Conservation (phyloP, 257 asterid genomes). For the Scutellaria baicalensis region DNA sequence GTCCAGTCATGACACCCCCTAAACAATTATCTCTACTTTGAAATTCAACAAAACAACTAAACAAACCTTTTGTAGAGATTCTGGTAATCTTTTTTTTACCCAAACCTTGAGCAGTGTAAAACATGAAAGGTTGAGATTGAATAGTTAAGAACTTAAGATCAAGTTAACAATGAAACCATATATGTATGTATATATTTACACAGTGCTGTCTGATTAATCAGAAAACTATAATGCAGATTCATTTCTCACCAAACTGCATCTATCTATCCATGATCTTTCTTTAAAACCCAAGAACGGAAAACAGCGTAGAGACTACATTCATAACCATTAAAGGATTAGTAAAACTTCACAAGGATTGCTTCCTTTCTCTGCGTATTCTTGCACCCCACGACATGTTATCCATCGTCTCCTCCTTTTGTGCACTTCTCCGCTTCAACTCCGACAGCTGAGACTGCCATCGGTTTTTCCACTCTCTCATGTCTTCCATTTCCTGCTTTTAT, state of each 20-base stretch:
- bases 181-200: background rate
- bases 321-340: background rate
- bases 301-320: background rate
- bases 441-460: slow-evolving; percentile 70
- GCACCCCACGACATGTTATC: slow-evolving; percentile 73
- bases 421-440: slow-evolving; percentile 55
- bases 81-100: too few species aligned
- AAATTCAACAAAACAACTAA: too few species aligned
- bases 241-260: background rate
- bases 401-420: slow-evolving; percentile 25
- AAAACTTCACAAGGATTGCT: slow-evolving; percentile 16
- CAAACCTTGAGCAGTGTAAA: too few species aligned
- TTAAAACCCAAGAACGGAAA: background rate
- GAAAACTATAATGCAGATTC: background rate
- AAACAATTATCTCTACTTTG: too few species aligned
- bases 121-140: too few species aligned
- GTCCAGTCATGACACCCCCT: too few species aligned
- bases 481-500: slow-evolving; percentile 42
- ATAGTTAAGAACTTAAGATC: too few species aligned
- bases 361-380: slow-evolving; percentile 53
- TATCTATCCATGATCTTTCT: background rate
- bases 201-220: background rate
- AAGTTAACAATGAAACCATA: too few species aligned
- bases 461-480: slow-evolving; percentile 53
- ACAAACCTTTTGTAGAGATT: too few species aligned